phyloP scores from a whole-genome alignment of 1,284 basidiomycete species.

The Irpex sp. region DNA sequence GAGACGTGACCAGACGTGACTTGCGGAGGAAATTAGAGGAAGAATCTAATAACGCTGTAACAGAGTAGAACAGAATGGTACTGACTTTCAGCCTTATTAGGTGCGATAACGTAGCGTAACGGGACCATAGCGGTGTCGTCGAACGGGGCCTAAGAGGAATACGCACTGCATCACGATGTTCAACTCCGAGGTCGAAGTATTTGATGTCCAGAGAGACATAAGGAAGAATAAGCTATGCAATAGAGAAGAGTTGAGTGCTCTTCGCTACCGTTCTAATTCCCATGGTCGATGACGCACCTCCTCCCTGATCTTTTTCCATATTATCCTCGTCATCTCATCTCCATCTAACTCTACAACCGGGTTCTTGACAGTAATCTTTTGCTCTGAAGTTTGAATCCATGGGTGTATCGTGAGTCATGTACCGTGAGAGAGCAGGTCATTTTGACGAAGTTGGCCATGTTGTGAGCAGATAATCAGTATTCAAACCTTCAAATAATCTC shows the following conservation, averaged over 20 bases:
- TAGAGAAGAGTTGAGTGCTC: neutral
- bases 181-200: conserved; percentile 95
- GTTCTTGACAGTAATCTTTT: conserved; percentile 83
- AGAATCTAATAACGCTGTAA: no score
- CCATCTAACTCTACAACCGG: conserved; percentile 97
- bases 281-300: conserved; percentile 53
- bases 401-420: neutral
- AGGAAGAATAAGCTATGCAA: conserved; percentile 82
- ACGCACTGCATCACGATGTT: conserved; percentile 82
- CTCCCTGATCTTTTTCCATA: conserved; percentile 98
- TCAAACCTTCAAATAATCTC: no score
- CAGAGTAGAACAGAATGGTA: conserved; percentile 8
- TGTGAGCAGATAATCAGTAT: neutral
- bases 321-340: conserved; percentile 96
- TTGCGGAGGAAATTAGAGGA: no score
- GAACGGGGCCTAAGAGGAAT: no score
- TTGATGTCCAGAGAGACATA: conserved; percentile 96
- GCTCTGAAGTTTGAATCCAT: conserved; percentile 22
- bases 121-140: no score
- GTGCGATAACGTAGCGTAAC: no score
- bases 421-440: neutral
- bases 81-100: no score
- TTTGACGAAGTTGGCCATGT: neutral
- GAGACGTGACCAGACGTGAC: no score
- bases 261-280: neutral